A percentile compares a stretch with the other conserved stretches of the same genome.
Evolutionary conservation across 805 yeast genomes (phyloP).

Genomic region (Wickerhamomyces bovis): DNA sequence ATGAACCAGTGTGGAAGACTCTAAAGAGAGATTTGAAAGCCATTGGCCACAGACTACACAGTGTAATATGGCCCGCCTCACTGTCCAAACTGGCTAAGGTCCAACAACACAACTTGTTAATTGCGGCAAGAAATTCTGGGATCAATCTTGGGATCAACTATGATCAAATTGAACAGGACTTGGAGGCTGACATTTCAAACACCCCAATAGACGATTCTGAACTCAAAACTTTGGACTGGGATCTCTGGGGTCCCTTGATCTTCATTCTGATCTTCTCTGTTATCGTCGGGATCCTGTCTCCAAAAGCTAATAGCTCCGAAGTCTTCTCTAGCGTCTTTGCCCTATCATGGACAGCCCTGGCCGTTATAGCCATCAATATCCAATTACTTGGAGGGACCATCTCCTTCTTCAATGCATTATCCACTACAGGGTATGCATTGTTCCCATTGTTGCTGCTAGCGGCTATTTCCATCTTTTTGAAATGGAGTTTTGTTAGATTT

Average conservation of each 20-base stretch:
- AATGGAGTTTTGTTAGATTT: conserved; percentile 43
- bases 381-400: conserved; percentile 57
- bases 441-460: conserved; percentile 60
- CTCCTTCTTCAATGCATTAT: conserved; percentile 60
- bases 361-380: conserved; percentile 56
- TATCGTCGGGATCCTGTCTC: conserved; percentile 29
- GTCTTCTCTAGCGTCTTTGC: conserved; percentile 63
- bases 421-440: conserved; percentile 64
- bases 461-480: conserved; percentile 40
- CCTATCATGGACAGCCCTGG: conserved; percentile 56
- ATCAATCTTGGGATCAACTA: conserved; percentile 25
- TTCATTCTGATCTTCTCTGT: conserved; percentile 54
- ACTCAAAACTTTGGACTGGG: conserved; percentile 43
- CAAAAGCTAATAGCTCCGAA: conserved; percentile 33
- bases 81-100: conserved; percentile 24
- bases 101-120: conserved; percentile 25
- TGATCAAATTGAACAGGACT: conserved; percentile 23
- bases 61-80: conserved; percentile 38
- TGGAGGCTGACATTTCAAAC: conserved; percentile 21
- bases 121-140: conserved; percentile 26
- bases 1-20: conserved; percentile 61
- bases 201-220: conserved; percentile 21
- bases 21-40: conserved; percentile 40
- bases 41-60: conserved; percentile 36
- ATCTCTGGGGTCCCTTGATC: conserved; percentile 66